These are phyloP conservation scores for Stentor coeruleus DNA, from an alignment of 73 alveolate genomes.

Conservation along the genomic window DNA sequence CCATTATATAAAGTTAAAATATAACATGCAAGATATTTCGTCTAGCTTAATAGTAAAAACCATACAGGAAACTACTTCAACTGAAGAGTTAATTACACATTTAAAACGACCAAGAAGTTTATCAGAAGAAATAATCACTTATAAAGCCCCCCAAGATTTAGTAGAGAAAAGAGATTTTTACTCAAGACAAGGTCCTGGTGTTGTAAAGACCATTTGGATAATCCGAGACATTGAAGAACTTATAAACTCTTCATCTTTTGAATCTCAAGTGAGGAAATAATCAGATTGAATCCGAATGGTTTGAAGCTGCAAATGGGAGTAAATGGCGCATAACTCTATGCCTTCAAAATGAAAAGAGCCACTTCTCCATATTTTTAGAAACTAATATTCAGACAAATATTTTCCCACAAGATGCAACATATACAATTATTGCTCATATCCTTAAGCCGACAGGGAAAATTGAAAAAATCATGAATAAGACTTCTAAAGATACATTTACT, in stretches of 20 bases:
- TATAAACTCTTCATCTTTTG: not conserved
- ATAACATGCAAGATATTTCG: not conserved
- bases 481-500: constrained; percentile 27
- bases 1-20: not conserved
- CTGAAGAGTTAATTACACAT: too few species aligned
- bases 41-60: too few species aligned
- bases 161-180: too few species aligned
- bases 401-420: not conserved
- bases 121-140: not conserved
- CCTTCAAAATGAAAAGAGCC: not conserved
- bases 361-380: not conserved
- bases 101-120: not conserved
- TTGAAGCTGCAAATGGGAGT: not conserved
- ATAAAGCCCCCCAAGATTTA: not conserved
- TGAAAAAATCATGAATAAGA: not conserved
- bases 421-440: not conserved
- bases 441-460: not conserved
- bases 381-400: not conserved
- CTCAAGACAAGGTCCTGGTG: not conserved
- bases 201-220: not conserved
- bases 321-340: not conserved
- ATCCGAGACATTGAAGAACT: not conserved
- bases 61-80: too few species aligned
- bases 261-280: not conserved
- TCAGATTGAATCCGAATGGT: constrained; percentile 15